A percentile compares a stretch with the other conserved stretches of the same genome.
phyloP scores from a whole-genome alignment of 73 alveolate species.

The Tetrahymena thermophila region DNA sequence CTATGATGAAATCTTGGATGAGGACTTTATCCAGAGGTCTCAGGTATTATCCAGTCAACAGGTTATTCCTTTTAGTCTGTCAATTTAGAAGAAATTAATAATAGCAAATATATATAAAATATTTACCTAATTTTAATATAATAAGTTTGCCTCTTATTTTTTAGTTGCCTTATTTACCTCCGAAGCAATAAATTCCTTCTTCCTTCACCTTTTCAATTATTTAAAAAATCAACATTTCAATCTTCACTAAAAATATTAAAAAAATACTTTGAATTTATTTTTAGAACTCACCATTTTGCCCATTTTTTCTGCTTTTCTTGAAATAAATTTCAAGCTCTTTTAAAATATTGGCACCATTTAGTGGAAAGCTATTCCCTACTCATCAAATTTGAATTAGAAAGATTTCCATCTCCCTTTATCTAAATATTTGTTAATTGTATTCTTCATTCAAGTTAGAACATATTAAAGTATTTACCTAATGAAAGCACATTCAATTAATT shows the following conservation, averaged over 20 bases:
- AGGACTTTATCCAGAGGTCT: background rate
- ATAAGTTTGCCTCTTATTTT: background rate
- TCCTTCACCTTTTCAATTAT: background rate
- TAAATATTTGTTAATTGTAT: background rate
- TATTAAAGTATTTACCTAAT: background rate
- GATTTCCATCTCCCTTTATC: background rate
- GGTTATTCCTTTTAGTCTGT: background rate
- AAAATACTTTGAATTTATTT: background rate
- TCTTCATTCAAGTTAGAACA: no score
- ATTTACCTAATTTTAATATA: background rate
- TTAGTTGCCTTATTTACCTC: background rate
- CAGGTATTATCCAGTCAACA: background rate
- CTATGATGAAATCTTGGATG: background rate
- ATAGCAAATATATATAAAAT: background rate
- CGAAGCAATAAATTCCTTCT: background rate
- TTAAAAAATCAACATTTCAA: background rate
- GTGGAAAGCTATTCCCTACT: background rate
- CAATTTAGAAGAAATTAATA: background rate
- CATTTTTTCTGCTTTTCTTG: background rate
- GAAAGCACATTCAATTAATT: background rate
- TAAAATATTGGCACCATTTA: background rate
- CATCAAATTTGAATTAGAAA: background rate
- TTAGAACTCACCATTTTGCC: background rate
- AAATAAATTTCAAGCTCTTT: background rate
- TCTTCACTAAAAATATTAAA: background rate